Percentiles rank a stretch among this genome's conserved stretches.
These are phyloP conservation scores for Metschnikowia continentalis DNA, from an alignment of 805 yeast species.

Conservation along the genomic window DNA sequence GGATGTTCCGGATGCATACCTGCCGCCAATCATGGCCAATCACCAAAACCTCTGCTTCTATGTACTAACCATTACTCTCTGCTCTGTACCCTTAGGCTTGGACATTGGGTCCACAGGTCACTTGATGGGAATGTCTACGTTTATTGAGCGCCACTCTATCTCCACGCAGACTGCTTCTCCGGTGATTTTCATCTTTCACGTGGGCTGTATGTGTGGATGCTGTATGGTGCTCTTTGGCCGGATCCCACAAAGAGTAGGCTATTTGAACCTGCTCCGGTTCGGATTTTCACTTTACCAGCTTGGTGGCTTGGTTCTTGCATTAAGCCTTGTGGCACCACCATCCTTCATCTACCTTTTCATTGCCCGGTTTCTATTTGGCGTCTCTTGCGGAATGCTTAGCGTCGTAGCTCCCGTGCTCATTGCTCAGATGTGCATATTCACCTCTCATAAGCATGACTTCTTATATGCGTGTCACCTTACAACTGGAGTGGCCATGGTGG, in stretches of 20 bases:
- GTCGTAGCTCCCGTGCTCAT: constrained; percentile 12
- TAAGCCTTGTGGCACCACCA: constrained; percentile 1
- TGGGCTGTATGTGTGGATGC: constrained; percentile 11
- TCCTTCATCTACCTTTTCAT: constrained; percentile 2
- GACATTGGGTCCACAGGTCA: constrained; percentile 14
- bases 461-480: constrained; percentile 4
- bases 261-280: constrained; percentile 4
- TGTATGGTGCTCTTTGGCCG: neutral
- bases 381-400: constrained; percentile 10
- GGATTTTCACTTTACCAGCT: constrained; percentile 2
- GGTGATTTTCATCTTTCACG: constrained; percentile 7
- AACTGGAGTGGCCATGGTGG: neutral
- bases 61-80: constrained; percentile 3
- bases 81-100: constrained; percentile 13
- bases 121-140: constrained; percentile 8
- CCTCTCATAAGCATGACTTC: neutral
- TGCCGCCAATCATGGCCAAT: neutral
- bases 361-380: constrained; percentile 6
- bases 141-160: constrained; percentile 7
- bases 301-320: neutral
- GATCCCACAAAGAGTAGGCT: constrained; percentile 6
- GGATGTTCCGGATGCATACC: neutral
- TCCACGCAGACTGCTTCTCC: constrained; percentile 4
- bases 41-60: constrained; percentile 1
- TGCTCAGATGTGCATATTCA: constrained; percentile 9